phyloP scores from a whole-genome alignment of 768 basidiomycete species.

The Calocera viscosa region DNA sequence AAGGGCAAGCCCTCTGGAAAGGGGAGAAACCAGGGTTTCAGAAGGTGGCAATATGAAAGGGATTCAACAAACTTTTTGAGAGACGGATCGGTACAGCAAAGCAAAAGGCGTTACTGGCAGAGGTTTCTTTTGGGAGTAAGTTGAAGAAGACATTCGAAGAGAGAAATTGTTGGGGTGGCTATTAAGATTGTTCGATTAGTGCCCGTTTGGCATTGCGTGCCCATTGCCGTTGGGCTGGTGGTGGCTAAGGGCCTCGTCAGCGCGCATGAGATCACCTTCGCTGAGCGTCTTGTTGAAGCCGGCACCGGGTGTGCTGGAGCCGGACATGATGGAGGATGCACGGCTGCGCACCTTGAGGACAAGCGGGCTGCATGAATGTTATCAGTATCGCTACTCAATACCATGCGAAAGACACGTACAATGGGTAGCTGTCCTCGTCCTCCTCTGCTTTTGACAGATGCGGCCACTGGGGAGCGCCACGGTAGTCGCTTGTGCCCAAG shows the following conservation, averaged over 20 bases:
- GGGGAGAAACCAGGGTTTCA: neutral
- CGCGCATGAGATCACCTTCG: slow-evolving; percentile 74
- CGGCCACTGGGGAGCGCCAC: slow-evolving; percentile 49
- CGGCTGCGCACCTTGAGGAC: slow-evolving; percentile 84
- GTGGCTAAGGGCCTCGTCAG: slow-evolving; percentile 64
- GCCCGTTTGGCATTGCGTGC: neutral
- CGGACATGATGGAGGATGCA: slow-evolving; percentile 58
- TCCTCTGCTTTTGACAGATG: slow-evolving; percentile 44
- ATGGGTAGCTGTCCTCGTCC: slow-evolving; percentile 84
- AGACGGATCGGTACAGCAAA: neutral
- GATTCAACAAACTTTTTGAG: neutral
- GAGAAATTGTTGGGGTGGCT: neutral
- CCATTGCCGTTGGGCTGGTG: slow-evolving; percentile 21
- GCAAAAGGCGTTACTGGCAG: neutral
- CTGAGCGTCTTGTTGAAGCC: slow-evolving; percentile 64
- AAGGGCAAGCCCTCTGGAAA: neutral
- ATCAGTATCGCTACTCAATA: slow-evolving; percentile 6
- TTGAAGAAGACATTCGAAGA: neutral
- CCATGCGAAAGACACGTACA: slow-evolving; percentile 38
- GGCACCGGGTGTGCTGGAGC: slow-evolving; percentile 79
- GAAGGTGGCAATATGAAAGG: neutral
- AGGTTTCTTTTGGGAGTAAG: neutral
- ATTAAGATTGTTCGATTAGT: neutral
- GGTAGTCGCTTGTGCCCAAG: slow-evolving; percentile 76
- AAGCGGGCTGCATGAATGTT: slow-evolving; percentile 48